Evolutionary conservation across 1,139 yeast genomes (phyloP).

Genomic region (Pichia cactophila): DNA sequence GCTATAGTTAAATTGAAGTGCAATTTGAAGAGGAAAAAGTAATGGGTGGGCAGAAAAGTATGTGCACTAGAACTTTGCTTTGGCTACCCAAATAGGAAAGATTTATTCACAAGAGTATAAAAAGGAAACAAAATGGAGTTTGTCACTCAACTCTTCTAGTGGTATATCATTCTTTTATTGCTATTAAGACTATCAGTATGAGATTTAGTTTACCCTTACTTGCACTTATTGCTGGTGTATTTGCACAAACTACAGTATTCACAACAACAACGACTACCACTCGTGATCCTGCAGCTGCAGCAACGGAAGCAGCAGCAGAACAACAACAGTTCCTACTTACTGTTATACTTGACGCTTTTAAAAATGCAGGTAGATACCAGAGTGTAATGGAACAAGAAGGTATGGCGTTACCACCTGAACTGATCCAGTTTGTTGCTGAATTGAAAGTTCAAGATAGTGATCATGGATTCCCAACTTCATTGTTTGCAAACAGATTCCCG

Average conservation of each 20-base stretch:
- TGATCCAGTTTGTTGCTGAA: slow-evolving; percentile 29
- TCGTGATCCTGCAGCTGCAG: slow-evolving; percentile 5
- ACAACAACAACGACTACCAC: background rate
- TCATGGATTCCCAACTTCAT: slow-evolving; percentile 23
- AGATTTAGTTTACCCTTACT: background rate
- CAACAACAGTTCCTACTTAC: slow-evolving; percentile 26
- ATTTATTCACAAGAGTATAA: background rate
- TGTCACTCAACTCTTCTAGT: too few species aligned
- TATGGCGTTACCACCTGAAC: slow-evolving; percentile 28
- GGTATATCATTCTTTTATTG: background rate
- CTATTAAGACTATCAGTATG: background rate
- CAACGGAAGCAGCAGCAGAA: slow-evolving; percentile 27
- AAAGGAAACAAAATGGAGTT: background rate
- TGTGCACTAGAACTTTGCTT: background rate
- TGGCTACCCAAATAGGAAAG: slow-evolving; percentile 11
- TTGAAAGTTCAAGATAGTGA: slow-evolving; percentile 15
- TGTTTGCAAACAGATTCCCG: slow-evolving; percentile 33
- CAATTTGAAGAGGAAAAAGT: too few species aligned
- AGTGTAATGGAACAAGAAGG: slow-evolving; percentile 27
- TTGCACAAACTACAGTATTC: background rate
- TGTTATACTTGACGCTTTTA: slow-evolving; percentile 28
- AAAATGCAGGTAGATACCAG: slow-evolving; percentile 23
- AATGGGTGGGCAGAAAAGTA: background rate
- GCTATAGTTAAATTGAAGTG: too few species aligned
- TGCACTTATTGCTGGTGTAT: background rate